Conservation (phyloP, 805 yeast species). For the Tetrapisispora nanseiensis region DNA sequence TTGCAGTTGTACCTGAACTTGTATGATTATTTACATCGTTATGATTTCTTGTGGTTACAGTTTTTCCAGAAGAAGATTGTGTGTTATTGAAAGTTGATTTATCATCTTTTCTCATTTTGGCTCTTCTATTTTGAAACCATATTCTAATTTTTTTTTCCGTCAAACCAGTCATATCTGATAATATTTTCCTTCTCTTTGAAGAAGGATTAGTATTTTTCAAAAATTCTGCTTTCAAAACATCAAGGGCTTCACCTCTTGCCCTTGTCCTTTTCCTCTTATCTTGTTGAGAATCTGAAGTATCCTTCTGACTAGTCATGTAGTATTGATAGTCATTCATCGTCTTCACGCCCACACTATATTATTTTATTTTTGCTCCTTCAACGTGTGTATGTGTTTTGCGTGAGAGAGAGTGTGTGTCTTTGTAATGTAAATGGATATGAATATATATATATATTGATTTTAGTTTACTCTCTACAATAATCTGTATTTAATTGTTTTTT, state of each 20-base stretch:
- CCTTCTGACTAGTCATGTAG: background rate
- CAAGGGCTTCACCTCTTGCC: conserved; percentile 74
- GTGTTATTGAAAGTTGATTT: background rate
- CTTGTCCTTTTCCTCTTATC: conserved; percentile 45
- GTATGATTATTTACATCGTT: too few species aligned
- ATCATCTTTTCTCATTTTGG: conserved; percentile 49
- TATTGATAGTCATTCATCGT: background rate
- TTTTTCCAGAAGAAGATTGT: too few species aligned
- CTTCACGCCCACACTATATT: too few species aligned
- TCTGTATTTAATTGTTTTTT: too few species aligned
- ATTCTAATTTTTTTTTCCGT: conserved; percentile 82
- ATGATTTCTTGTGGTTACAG: background rate
- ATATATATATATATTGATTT: too few species aligned
- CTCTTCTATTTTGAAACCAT: conserved; percentile 88
- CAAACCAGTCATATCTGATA: conserved; percentile 67
- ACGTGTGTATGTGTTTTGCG: background rate
- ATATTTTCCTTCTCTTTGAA: conserved; percentile 56
- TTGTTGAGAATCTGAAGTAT: background rate
- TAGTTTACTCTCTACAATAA: too few species aligned
- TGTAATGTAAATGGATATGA: too few species aligned
- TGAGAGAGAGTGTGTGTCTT: too few species aligned
- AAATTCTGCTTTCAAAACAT: conserved; percentile 58
- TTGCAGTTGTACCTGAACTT: too few species aligned
- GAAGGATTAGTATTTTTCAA: conserved; percentile 65
- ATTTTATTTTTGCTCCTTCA: too few species aligned